Percentiles rank a stretch among this genome's conserved stretches.
Conservation (phyloP, 2,329 filamentous ascomycete species). For the Fusarium sp. region DNA sequence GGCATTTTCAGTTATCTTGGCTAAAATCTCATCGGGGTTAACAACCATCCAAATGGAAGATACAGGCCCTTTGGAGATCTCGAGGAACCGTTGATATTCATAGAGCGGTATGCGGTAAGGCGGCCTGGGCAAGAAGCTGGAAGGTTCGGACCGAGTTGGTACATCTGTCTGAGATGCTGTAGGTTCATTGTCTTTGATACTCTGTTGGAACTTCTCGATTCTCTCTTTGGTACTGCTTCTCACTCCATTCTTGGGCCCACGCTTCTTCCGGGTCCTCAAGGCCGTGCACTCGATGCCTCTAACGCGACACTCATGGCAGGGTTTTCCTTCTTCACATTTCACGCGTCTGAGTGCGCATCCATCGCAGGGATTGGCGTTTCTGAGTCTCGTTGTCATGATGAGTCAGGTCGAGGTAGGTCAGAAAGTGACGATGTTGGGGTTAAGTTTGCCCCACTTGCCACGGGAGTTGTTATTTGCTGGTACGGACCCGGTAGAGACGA, state of each 20-base stretch:
- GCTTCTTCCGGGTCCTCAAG: constrained; percentile 31
- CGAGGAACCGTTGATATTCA: constrained; percentile 42
- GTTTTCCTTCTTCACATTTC: constrained; percentile 37
- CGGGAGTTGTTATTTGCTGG: too few species aligned
- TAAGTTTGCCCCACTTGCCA: constrained; percentile 34
- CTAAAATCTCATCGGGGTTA: constrained; percentile 36
- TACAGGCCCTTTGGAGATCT: constrained; percentile 37
- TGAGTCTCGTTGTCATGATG: constrained; percentile 31
- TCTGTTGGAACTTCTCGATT: constrained; percentile 35
- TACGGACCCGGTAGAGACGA: too few species aligned
- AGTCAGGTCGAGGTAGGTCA: not conserved
- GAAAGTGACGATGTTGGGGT: constrained; percentile 21
- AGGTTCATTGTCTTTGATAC: constrained; percentile 18
- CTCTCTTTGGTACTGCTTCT: constrained; percentile 31
- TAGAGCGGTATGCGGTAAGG: constrained; percentile 33
- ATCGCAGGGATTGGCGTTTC: constrained; percentile 39
- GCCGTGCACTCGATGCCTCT: constrained; percentile 36
- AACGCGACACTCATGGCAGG: constrained; percentile 35
- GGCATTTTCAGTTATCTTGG: constrained; percentile 22
- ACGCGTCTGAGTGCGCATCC: constrained; percentile 38
- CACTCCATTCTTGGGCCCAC: constrained; percentile 36
- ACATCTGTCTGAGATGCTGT: not conserved
- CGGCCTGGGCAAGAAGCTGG: constrained; percentile 7
- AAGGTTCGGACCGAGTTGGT: not conserved
- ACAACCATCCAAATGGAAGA: constrained; percentile 48